Evolutionary conservation across 2,329 filamentous ascomycete species (phyloP), one percentile per base, ranked within the genome.

Genomic region (Annulohypoxylon truncatum): DNA sequence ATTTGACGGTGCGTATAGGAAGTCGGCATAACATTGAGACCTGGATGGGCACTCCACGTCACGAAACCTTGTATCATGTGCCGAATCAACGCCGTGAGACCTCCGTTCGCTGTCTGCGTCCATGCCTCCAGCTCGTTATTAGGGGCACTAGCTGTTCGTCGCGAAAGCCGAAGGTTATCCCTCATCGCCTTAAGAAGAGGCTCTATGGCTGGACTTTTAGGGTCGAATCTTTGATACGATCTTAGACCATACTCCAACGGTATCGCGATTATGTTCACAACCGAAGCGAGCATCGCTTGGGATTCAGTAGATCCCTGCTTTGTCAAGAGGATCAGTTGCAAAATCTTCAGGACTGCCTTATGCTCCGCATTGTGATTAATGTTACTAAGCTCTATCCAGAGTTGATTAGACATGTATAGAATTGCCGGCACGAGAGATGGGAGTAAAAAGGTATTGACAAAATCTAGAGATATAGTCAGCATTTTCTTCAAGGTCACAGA

Each of bases 371-470:
- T 48, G 4, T 63, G 60, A 56, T 54, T 80, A 13, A 35, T 35
- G 33, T 35, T 35, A 35, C n/a, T n/a, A 12, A 87, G 85, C 63
- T 90, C 86, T 54, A 89, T 84, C 83, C 90, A 90, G 2, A 93
- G 86, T 70, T 92, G 88, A 58, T 89, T 87, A 0, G 89, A 85
- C 64, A 96, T 84, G 82, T 91, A 95, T 2, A 85, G 84, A 12
- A 95, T 85, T 0, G 90, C 92, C 4, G 90, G 88, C 1, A 95
- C 87, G 0, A 96, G 83, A 0, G 92, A 92, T 0, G 93, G 92
- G n/a, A 95, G 80, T 1, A 96, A 80, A 68, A 94, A 94, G 0
- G 92, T 92, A 70, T 94, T 92, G 2, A 94, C 88, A 9, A 96
- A 83, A 73, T 94, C 89, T 91, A 64, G 2, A 2, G 3, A 40